A percentile compares a stretch with the other conserved stretches of the same genome.
Evolutionary conservation across 2,329 filamentous ascomycete species (phyloP).

Genomic region (Fusarium coicis): DNA sequence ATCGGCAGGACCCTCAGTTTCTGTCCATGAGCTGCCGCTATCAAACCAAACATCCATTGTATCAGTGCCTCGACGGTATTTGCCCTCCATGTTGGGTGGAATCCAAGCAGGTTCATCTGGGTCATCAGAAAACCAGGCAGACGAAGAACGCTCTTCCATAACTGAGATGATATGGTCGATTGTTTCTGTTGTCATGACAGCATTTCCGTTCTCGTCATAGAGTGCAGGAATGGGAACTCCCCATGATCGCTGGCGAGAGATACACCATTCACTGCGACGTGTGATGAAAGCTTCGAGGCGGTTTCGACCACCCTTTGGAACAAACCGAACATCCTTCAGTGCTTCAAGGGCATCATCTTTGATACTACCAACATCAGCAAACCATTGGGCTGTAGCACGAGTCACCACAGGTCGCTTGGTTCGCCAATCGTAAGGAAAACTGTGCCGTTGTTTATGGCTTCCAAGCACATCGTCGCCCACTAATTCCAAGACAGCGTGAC

Average conservation of each 20-base stretch:
- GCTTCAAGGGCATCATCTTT: constrained; percentile 78
- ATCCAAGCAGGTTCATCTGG: constrained; percentile 83
- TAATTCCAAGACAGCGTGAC: constrained; percentile 74
- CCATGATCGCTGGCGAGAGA: constrained; percentile 95
- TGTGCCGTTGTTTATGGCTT: constrained; percentile 81
- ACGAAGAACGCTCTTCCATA: constrained; percentile 81
- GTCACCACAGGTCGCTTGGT: constrained; percentile 93
- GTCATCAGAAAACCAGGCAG: constrained; percentile 93
- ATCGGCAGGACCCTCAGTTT: constrained; percentile 71
- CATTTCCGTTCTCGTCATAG: constrained; percentile 77
- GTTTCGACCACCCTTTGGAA: constrained; percentile 78
- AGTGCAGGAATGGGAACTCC: constrained; percentile 95
- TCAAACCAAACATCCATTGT: constrained; percentile 99
- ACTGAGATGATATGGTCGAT: constrained; percentile 86
- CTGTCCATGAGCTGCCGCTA: constrained; percentile 92
- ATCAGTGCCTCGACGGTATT: constrained; percentile 82
- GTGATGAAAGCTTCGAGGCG: constrained; percentile 87
- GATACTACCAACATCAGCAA: constrained; percentile 88
- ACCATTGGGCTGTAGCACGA: constrained; percentile 96
- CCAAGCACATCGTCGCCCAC: constrained; percentile 74
- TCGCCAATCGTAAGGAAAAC: constrained; percentile 98
- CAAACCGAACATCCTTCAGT: constrained; percentile 78
- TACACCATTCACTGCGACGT: constrained; percentile 95
- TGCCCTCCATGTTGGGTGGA: constrained; percentile 67
- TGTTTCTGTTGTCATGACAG: constrained; percentile 81